These are phyloP conservation scores for Aspergillus brunneoviolaceus DNA, from an alignment of 2,329 filamentous ascomycete species.

Conservation along the genomic window DNA sequence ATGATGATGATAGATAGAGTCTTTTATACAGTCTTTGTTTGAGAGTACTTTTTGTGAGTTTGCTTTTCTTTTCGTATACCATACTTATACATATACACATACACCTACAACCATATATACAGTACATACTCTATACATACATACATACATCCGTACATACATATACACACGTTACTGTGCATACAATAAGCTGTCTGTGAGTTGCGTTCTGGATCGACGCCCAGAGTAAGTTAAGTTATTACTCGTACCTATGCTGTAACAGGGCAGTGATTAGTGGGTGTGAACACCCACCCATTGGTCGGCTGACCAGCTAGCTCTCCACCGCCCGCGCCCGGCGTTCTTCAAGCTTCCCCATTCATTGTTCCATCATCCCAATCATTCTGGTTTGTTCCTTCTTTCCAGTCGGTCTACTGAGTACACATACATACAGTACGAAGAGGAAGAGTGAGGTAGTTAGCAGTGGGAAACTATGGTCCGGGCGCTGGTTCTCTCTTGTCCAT, in stretches of 20 bases:
- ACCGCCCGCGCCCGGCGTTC: background rate
- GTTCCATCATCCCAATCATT: background rate
- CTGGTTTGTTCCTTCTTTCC: too few relatives aligned
- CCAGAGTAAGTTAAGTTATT: background rate
- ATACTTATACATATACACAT: too few relatives aligned
- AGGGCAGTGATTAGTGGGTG: too few relatives aligned
- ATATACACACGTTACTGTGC: too few relatives aligned
- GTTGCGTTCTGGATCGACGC: background rate
- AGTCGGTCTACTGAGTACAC: too few relatives aligned
- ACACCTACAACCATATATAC: background rate
- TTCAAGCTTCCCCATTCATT: background rate
- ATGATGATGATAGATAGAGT: slow-evolving; percentile 16
- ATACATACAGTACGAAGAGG: too few relatives aligned
- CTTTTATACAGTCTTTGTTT: too few relatives aligned
- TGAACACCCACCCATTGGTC: background rate
- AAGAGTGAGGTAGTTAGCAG: background rate
- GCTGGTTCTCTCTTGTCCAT: background rate
- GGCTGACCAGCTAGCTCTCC: background rate
- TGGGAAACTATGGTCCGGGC: background rate
- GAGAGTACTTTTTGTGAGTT: too few relatives aligned
- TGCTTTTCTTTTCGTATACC: too few relatives aligned
- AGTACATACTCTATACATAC: background rate
- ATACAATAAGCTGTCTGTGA: too few relatives aligned
- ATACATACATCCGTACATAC: too few relatives aligned
- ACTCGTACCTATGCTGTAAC: too few relatives aligned